Evolutionary conservation across 495 filamentous ascomycete genomes (phyloP), one percentile per base, ranked within the genome.

Genomic region (Trichoderma orchidacearum): DNA sequence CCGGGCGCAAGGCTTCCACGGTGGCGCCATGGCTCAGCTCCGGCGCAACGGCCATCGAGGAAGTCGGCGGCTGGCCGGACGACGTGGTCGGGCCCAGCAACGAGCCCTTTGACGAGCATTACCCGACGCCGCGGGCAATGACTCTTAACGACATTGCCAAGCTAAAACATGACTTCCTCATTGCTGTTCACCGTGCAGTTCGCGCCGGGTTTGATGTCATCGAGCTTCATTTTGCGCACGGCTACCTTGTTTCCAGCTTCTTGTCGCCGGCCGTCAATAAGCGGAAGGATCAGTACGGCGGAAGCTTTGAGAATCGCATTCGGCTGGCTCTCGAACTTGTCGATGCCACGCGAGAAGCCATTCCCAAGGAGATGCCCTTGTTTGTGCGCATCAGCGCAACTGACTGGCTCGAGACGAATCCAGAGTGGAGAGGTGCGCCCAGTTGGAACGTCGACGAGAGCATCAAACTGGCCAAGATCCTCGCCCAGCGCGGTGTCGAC

Each of bases 1-100:
- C 86, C 0, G 87, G 87, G 0, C 71, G 86, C n/a, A 90, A 90
- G 62, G 84, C 81, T 0, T 78, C 72, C 51, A 83, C 79, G 0
- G 75, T 87, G 0, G 78, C 85, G 0, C 84, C 84, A 0, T 88
- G 83, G 84, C 52, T 89, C 3, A 70, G 68, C 53, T 41, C 31
- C 7, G 73, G 70, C 6, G 71, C 60, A 30, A 63, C 73, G 0
- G 85, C 85, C 0, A 72, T 71, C 0, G 69, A 79, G 53, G 77
- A 73, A 25, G 71, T 65, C n/a, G 73, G 76, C 51, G 84, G 83
- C 23, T 86, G 84, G 84, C 80, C 81, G 0, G 72, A 81, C 32
- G 70, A 80, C 32, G 75, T 85, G 3, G 69, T 73, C 34, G 82
- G 63, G 0, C 81, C 83, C 6, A 76, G 70, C 54, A 76, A 74